phyloP scores from a whole-genome alignment of 2,329 filamentous ascomycete genomes.

The Neonectria punicea region DNA sequence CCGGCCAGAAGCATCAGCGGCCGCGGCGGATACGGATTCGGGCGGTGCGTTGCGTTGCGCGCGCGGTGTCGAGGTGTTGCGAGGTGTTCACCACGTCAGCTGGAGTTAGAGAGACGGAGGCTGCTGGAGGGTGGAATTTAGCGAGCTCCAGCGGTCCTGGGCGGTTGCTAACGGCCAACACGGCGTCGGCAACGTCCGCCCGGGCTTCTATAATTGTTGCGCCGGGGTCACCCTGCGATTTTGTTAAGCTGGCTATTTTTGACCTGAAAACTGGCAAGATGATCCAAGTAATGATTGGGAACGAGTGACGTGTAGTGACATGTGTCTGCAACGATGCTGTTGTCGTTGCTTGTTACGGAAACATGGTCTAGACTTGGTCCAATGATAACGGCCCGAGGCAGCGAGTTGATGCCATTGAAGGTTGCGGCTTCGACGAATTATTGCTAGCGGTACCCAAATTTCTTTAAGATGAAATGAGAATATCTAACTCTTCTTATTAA shows the following conservation, averaged over 20 bases:
- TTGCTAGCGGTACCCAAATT: not conserved
- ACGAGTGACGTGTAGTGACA: not conserved
- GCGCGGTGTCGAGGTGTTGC: constrained; percentile 26
- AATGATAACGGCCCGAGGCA: constrained; percentile 10
- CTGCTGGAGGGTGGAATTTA: constrained; percentile 36
- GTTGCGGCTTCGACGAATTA: constrained; percentile 6
- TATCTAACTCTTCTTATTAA: not conserved
- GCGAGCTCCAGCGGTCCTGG: constrained; percentile 32
- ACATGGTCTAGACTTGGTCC: constrained; percentile 14
- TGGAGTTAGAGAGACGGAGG: constrained; percentile 18
- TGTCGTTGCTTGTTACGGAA: constrained; percentile 5
- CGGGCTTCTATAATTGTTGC: not conserved
- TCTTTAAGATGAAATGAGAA: not conserved
- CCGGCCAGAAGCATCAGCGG: constrained; percentile 40
- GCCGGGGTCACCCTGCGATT: not conserved
- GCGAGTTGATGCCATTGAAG: constrained; percentile 2
- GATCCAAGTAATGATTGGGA: not conserved
- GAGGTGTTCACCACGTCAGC: constrained; percentile 42
- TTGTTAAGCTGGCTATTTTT: too few species aligned
- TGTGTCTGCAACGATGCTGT: constrained; percentile 4
- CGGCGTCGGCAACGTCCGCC: constrained; percentile 6
- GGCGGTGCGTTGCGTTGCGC: constrained; percentile 30
- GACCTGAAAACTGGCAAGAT: too few species aligned
- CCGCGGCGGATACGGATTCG: constrained; percentile 28
- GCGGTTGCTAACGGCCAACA: constrained; percentile 25